These are phyloP conservation scores for Exophiala mesophila DNA, from an alignment of 2,329 filamentous ascomycete species.

Conservation along the genomic window DNA sequence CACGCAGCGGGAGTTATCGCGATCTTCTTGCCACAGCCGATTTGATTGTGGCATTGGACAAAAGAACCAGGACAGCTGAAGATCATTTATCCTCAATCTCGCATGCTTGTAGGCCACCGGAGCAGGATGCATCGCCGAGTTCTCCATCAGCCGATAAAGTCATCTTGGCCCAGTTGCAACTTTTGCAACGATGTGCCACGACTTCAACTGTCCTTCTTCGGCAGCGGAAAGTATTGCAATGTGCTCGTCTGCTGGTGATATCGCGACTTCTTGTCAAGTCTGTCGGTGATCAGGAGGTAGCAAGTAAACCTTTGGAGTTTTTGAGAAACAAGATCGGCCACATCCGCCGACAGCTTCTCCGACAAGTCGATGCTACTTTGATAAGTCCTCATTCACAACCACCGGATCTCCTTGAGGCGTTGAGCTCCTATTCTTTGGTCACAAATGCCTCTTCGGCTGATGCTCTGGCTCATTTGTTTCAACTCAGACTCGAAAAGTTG, in stretches of 20 bases:
- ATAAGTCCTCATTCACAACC: constrained; percentile 40
- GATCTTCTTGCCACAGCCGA: constrained; percentile 88
- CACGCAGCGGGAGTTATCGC: constrained; percentile 63
- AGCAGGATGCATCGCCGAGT: constrained; percentile 2
- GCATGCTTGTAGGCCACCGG: constrained; percentile 64
- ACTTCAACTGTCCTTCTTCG: constrained; percentile 52
- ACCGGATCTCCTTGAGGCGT: constrained; percentile 59
- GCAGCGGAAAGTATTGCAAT: constrained; percentile 45
- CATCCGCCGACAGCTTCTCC: constrained; percentile 60
- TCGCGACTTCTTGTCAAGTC: constrained; percentile 70
- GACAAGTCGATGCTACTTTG: constrained; percentile 55
- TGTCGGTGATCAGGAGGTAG: constrained; percentile 51
- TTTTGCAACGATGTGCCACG: constrained; percentile 53
- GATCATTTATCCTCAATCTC: constrained; percentile 67
- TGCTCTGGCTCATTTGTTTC: constrained; percentile 71
- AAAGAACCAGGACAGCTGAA: constrained; percentile 70
- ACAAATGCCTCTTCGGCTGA: constrained; percentile 76
- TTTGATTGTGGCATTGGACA: constrained; percentile 85
- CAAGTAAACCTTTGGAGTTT: constrained; percentile 54
- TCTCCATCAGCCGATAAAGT: constrained; percentile 10
- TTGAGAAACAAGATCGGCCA: constrained; percentile 60
- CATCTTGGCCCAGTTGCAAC: constrained; percentile 48
- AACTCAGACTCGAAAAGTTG: constrained; percentile 66
- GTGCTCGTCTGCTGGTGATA: constrained; percentile 65
- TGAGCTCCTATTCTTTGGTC: constrained; percentile 76